A percentile compares a stretch with the other conserved stretches of the same genome.
phyloP scores from a whole-genome alignment of 1,284 basidiomycete genomes.

The Tilletia walkeri region DNA sequence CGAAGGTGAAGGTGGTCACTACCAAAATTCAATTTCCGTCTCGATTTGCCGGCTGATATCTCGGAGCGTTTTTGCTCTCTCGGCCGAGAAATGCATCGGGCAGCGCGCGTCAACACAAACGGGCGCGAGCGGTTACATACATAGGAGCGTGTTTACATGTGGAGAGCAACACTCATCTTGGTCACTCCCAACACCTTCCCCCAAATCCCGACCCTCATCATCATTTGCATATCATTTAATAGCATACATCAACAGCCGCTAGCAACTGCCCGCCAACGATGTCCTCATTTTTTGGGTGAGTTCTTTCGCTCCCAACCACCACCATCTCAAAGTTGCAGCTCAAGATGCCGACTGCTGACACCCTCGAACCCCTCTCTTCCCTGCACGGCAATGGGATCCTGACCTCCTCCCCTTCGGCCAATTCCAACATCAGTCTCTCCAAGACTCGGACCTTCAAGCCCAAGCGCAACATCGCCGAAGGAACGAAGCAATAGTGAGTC shows the following conservation, averaged over 20 bases:
- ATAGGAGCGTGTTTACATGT: neutral
- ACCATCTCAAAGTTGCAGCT: neutral
- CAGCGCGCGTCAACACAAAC: too few species aligned
- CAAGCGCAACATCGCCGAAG: slow-evolving; percentile 88
- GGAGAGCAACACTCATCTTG: neutral
- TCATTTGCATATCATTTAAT: too few species aligned
- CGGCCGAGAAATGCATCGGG: too few species aligned
- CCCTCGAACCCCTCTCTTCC: slow-evolving; percentile 3
- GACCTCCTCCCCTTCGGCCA: neutral
- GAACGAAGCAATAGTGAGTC: slow-evolving; percentile 78
- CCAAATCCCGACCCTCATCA: neutral
- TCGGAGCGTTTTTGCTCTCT: too few species aligned
- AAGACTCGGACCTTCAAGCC: slow-evolving; percentile 77
- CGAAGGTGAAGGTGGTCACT: too few species aligned
- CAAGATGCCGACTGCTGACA: neutral
- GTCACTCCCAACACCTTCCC: neutral
- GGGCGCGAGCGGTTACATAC: too few species aligned
- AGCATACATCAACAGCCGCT: too few species aligned
- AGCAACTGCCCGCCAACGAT: neutral
- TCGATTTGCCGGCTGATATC: too few species aligned
- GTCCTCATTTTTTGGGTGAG: slow-evolving; percentile 15
- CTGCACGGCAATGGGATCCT: neutral
- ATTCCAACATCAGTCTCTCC: neutral
- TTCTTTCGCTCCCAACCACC: neutral
- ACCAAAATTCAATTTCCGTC: too few species aligned